phyloP scores from a whole-genome alignment of 208 protist species.

The Crithidia fasciculata region DNA sequence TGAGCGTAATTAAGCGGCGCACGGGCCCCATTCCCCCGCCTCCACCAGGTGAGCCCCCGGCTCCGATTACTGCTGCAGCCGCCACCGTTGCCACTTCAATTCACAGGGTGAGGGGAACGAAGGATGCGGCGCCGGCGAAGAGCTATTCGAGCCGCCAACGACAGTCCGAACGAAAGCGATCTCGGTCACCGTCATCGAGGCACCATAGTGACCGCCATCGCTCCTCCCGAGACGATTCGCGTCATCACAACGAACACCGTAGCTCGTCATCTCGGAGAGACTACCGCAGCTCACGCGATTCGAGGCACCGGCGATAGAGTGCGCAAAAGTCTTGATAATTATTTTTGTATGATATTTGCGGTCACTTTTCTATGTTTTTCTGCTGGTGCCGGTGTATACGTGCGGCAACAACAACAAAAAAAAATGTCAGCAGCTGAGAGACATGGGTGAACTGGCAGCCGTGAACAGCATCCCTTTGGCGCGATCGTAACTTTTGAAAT shows the following conservation, averaged over 20 bases:
- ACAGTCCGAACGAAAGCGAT: slow-evolving; percentile 2
- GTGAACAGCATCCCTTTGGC: too few relatives aligned
- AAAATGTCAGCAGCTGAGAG: too few relatives aligned
- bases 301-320: slow-evolving; percentile 16
- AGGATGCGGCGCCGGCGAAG: not conserved
- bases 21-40: slow-evolving; percentile 66
- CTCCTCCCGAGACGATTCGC: slow-evolving; percentile 9
- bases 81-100: not conserved
- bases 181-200: slow-evolving; percentile 10
- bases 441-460: too few relatives aligned
- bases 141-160: not conserved
- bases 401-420: too few relatives aligned
- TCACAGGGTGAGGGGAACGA: not conserved
- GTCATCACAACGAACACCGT: not conserved
- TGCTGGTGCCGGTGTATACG: too few relatives aligned
- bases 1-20: slow-evolving; percentile 61
- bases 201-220: not conserved
- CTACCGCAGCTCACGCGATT: slow-evolving; percentile 21
- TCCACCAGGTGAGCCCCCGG: slow-evolving; percentile 66
- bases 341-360: too few relatives aligned
- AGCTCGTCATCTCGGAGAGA: slow-evolving; percentile 12
- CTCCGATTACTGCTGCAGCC: slow-evolving; percentile 30
- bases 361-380: too few relatives aligned
- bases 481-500: too few relatives aligned
- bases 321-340: not conserved